Percentiles rank a stretch among this genome's conserved stretches.
Conservation (phyloP, 768 basidiomycete genomes). For the Pleurotus djamor region DNA sequence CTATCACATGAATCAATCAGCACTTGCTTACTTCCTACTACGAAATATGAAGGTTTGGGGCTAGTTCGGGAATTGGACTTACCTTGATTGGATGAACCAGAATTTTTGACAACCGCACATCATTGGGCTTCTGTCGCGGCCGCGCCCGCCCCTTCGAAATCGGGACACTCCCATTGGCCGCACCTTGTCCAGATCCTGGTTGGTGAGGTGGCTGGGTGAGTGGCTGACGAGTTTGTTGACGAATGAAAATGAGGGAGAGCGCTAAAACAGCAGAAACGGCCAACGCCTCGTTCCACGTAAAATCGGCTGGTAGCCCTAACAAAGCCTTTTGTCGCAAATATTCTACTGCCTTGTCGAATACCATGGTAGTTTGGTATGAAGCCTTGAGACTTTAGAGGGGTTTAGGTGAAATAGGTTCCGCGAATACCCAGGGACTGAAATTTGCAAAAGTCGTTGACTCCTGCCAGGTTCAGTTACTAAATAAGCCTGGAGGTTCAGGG, state of each 20-base stretch:
- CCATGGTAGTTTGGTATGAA: background rate
- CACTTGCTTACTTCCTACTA: background rate
- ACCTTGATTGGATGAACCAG: slow-evolving; percentile 73
- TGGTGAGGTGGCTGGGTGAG: background rate
- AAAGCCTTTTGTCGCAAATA: background rate
- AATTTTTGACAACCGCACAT: slow-evolving; percentile 51
- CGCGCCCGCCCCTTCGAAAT: background rate
- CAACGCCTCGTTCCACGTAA: slow-evolving; percentile 1
- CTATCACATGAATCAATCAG: slow-evolving; percentile 27
- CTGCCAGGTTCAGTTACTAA: background rate
- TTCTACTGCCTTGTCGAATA: background rate
- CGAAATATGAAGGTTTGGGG: background rate
- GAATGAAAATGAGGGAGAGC: background rate
- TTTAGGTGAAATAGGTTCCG: background rate
- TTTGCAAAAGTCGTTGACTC: background rate
- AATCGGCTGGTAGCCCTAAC: background rate
- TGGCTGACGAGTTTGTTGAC: background rate
- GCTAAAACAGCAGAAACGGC: background rate
- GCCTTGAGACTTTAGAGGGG: background rate
- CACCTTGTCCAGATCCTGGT: background rate
- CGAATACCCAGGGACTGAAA: background rate
- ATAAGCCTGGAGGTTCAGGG: background rate
- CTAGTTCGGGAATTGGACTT: slow-evolving; percentile 7
- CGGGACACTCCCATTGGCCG: background rate
- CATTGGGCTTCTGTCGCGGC: slow-evolving; percentile 15